Evolutionary conservation across 1,284 basidiomycete species (phyloP).

Genomic region (Albatrellus sp.): DNA sequence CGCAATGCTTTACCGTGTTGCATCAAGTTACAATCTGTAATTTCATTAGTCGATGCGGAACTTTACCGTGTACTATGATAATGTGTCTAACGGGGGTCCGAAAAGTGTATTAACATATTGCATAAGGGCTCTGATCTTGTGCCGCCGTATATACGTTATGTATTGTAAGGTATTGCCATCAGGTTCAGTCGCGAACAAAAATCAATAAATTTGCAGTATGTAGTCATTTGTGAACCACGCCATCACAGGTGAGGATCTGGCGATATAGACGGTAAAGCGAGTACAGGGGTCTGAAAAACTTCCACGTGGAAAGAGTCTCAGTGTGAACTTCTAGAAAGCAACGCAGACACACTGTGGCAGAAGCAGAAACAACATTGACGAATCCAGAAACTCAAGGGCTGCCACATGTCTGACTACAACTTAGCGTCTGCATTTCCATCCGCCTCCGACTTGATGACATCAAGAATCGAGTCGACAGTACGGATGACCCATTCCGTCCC

Average conservation of each 20-base stretch:
- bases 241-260: not conserved
- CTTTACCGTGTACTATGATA: constrained; percentile 8
- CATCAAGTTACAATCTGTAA: constrained; percentile 17
- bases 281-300: not conserved
- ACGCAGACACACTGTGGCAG: constrained; percentile 3
- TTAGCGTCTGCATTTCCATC: constrained; percentile 35
- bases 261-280: not conserved
- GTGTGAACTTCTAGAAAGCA: not conserved
- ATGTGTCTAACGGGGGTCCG: constrained; percentile 7
- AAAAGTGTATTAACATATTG: constrained; percentile 5
- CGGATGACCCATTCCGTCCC: constrained; percentile 88
- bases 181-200: not conserved
- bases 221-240: not conserved
- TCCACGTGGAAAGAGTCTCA: not conserved
- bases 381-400: constrained; percentile 1
- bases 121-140: not conserved
- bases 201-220: not conserved
- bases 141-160: not conserved
- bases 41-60: constrained; percentile 8
- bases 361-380: constrained; percentile 4
- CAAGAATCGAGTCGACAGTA: constrained; percentile 72
- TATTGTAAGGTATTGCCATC: not conserved
- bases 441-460: constrained; percentile 47
- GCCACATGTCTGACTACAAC: constrained; percentile 31
- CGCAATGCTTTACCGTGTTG: constrained; percentile 69